Evolutionary conservation across 441 rosid species (phyloP).

Genomic region (Manihot esculenta): DNA sequence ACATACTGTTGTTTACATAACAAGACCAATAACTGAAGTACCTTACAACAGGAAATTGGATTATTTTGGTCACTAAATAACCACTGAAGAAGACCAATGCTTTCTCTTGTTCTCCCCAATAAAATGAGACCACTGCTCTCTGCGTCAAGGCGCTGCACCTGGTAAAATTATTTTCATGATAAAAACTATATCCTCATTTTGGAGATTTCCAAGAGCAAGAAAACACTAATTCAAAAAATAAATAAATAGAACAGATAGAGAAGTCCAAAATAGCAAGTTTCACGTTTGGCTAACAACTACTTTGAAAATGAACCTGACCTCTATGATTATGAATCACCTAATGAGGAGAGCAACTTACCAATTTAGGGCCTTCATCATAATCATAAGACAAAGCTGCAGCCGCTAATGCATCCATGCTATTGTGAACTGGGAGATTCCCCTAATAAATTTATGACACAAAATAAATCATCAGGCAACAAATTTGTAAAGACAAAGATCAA

Average conservation of each 20-base stretch:
- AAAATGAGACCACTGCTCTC: slow-evolving; percentile 86
- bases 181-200: neutral
- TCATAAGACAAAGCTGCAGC: slow-evolving; percentile 87
- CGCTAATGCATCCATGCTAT: slow-evolving; percentile 94
- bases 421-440: slow-evolving; percentile 84
- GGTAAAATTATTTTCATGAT: slow-evolving; percentile 7
- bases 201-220: neutral
- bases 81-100: slow-evolving; percentile 58
- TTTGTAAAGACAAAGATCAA: slow-evolving; percentile 12
- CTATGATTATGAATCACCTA: neutral
- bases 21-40: slow-evolving; percentile 21
- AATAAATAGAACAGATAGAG: neutral
- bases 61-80: slow-evolving; percentile 59
- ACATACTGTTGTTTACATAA: neutral
- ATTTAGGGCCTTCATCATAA: slow-evolving; percentile 75
- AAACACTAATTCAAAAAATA: neutral
- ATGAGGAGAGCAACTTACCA: slow-evolving; percentile 46
- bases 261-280: neutral
- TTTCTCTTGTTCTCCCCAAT: slow-evolving; percentile 80
- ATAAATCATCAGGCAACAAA: slow-evolving; percentile 7
- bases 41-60: slow-evolving; percentile 56
- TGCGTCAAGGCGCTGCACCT: slow-evolving; percentile 92
- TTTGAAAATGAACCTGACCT: neutral
- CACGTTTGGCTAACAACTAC: neutral
- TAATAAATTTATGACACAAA: slow-evolving; percentile 23